phyloP scores from a whole-genome alignment of 441 rosid species.

The Pelargonium myrrhifolium region DNA sequence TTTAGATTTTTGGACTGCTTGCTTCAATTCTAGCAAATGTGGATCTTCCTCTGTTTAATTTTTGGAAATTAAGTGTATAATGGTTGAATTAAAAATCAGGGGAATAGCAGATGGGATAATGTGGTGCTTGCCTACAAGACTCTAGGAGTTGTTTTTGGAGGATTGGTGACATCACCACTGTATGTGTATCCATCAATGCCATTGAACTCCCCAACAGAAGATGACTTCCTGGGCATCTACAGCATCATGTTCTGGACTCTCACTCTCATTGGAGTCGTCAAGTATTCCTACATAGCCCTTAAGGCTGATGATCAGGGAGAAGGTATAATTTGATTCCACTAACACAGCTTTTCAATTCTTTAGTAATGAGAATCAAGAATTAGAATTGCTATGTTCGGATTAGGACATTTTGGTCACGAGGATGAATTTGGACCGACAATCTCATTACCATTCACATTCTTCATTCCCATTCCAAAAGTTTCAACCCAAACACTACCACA shows the following conservation, averaged over 20 bases:
- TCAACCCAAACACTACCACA: too few species aligned
- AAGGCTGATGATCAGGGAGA: constrained; percentile 67
- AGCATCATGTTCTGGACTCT: constrained; percentile 74
- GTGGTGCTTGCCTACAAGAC: constrained; percentile 48
- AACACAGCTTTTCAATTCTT: too few species aligned
- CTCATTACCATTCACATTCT: too few species aligned
- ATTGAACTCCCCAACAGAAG: constrained; percentile 48
- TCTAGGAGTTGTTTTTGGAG: constrained; percentile 62
- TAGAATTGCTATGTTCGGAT: too few species aligned
- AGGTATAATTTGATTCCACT: constrained; percentile 26
- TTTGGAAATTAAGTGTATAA: neutral
- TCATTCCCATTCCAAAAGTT: too few species aligned
- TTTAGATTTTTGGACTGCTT: too few species aligned
- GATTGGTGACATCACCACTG: constrained; percentile 57
- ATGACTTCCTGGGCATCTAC: constrained; percentile 54
- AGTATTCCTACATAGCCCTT: constrained; percentile 45
- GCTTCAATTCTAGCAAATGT: too few species aligned
- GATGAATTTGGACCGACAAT: too few species aligned
- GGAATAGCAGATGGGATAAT: constrained; percentile 25
- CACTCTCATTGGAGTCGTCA: constrained; percentile 53
- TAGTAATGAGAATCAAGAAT: too few species aligned
- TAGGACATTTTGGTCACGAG: too few species aligned
- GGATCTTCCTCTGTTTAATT: too few species aligned
- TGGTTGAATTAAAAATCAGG: constrained; percentile 15
- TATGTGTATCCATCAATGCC: constrained; percentile 66